Percentiles rank a stretch among this genome's conserved stretches.
phyloP scores from a whole-genome alignment of 306 rosid genomes.

The Gastrolobium bilobum region DNA sequence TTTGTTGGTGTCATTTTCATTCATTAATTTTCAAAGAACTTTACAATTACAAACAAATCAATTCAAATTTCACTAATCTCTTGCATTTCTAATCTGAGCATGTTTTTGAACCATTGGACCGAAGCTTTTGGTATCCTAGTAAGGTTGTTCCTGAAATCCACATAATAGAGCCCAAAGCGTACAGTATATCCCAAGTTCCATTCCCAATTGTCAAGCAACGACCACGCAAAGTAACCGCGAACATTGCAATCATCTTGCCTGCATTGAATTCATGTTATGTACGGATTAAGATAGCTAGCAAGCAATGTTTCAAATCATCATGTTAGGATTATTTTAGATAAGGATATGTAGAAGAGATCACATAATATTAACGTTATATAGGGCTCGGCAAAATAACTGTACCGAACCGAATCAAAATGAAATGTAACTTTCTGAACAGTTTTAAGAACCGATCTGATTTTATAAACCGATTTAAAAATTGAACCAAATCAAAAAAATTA shows the following conservation, averaged over 20 bases:
- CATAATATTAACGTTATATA: too few species aligned
- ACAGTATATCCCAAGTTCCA: slow-evolving; percentile 92
- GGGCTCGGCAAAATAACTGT: too few species aligned
- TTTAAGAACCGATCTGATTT: too few species aligned
- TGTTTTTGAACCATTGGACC: slow-evolving; percentile 75
- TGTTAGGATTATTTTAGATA: too few species aligned
- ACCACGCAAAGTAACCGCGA: slow-evolving; percentile 91
- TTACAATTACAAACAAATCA: slow-evolving; percentile 39
- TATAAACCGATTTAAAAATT: too few species aligned
- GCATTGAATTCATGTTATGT: slow-evolving; percentile 46
- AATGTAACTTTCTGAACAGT: too few species aligned
- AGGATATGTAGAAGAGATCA: too few species aligned
- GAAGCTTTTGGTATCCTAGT: slow-evolving; percentile 90
- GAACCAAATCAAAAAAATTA: too few species aligned
- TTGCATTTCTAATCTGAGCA: slow-evolving; percentile 61
- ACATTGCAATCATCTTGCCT: slow-evolving; percentile 86
- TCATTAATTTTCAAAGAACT: slow-evolving; percentile 25
- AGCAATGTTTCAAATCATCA: background rate
- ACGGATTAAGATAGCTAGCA: slow-evolving; percentile 20
- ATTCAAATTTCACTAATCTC: slow-evolving; percentile 48
- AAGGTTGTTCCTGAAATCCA: slow-evolving; percentile 85
- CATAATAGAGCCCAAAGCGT: slow-evolving; percentile 91
- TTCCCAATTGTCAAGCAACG: slow-evolving; percentile 96
- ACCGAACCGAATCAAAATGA: too few species aligned
- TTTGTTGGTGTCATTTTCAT: slow-evolving; percentile 13